Conservation (phyloP, 352 stramenopile species). For the Phytophthora melonis region DNA sequence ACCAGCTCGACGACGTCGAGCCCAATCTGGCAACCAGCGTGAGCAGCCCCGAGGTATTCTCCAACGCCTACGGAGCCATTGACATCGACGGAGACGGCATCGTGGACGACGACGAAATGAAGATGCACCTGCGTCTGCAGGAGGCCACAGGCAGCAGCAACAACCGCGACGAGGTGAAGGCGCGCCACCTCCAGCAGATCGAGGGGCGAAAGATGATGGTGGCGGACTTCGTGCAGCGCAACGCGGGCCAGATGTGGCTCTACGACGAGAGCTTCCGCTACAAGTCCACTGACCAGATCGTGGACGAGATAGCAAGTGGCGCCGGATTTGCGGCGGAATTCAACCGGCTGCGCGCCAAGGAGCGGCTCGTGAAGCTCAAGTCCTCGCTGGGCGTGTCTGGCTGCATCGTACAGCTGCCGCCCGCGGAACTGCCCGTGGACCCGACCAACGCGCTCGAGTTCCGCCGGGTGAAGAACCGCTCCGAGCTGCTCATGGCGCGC, state of each 20-base stretch:
- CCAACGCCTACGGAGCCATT: slow-evolving; percentile 64
- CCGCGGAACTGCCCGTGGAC: slow-evolving; percentile 38
- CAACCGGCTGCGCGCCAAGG: neutral
- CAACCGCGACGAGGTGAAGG: neutral
- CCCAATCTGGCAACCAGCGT: slow-evolving; percentile 2
- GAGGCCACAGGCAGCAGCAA: slow-evolving; percentile 32
- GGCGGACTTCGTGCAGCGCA: slow-evolving; percentile 5
- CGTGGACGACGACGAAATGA: slow-evolving; percentile 72
- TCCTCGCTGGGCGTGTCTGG: slow-evolving; percentile 63
- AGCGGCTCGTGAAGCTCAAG: slow-evolving; percentile 61
- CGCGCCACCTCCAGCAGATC: slow-evolving; percentile 45
- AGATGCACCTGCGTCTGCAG: slow-evolving; percentile 58
- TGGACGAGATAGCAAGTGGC: neutral
- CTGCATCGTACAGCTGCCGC: slow-evolving; percentile 60
- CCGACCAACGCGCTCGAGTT: slow-evolving; percentile 54
- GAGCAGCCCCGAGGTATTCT: slow-evolving; percentile 27
- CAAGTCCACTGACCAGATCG: slow-evolving; percentile 16
- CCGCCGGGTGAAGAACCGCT: slow-evolving; percentile 55
- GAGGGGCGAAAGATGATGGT: slow-evolving; percentile 68
- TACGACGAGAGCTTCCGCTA: slow-evolving; percentile 46
- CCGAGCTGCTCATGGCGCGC: slow-evolving; percentile 58
- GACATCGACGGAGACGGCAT: slow-evolving; percentile 71
- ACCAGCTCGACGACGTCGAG: slow-evolving; percentile 15
- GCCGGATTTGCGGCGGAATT: neutral
- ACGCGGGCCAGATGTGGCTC: slow-evolving; percentile 58